Conservation (phyloP, 2,329 filamentous ascomycete genomes). For the Madurella mycetomatis region DNA sequence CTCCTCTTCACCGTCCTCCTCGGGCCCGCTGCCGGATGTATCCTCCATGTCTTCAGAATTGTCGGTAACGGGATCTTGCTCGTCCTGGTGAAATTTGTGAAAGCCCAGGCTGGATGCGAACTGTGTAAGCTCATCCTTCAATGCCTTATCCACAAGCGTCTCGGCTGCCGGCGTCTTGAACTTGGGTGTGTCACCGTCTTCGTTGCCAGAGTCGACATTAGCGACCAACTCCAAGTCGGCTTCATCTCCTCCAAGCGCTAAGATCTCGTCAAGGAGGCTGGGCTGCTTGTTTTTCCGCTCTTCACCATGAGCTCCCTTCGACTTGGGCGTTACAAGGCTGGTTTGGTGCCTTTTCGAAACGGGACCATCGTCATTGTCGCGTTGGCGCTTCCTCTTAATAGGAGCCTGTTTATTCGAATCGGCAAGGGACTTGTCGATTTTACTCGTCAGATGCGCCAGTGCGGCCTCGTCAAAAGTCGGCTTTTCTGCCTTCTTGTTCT, state of each 20-base stretch:
- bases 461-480: slow-evolving; percentile 46
- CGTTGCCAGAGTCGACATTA: slow-evolving; percentile 48
- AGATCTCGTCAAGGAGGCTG: slow-evolving; percentile 57
- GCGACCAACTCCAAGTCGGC: slow-evolving; percentile 59
- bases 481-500: slow-evolving; percentile 32
- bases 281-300: slow-evolving; percentile 19
- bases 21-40: slow-evolving; percentile 29
- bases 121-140: slow-evolving; percentile 48
- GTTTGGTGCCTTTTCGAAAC: slow-evolving; percentile 30
- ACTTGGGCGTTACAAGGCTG: slow-evolving; percentile 27
- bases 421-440: slow-evolving; percentile 51
- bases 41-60: slow-evolving; percentile 30
- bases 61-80: slow-evolving; percentile 29
- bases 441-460: slow-evolving; percentile 50
- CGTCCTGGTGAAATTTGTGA: slow-evolving; percentile 38
- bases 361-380: slow-evolving; percentile 29
- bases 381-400: slow-evolving; percentile 42
- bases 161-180: slow-evolving; percentile 23
- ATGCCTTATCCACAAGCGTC: slow-evolving; percentile 25
- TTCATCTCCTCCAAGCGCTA: slow-evolving; percentile 61
- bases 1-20: slow-evolving; percentile 30
- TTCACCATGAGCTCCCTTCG: slow-evolving; percentile 20
- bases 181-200: slow-evolving; percentile 35
- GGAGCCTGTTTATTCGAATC: slow-evolving; percentile 31
- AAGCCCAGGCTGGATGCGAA: slow-evolving; percentile 50